Evolutionary conservation across 768 basidiomycete genomes (phyloP).

Genomic region (Xerocomellus intermedius): DNA sequence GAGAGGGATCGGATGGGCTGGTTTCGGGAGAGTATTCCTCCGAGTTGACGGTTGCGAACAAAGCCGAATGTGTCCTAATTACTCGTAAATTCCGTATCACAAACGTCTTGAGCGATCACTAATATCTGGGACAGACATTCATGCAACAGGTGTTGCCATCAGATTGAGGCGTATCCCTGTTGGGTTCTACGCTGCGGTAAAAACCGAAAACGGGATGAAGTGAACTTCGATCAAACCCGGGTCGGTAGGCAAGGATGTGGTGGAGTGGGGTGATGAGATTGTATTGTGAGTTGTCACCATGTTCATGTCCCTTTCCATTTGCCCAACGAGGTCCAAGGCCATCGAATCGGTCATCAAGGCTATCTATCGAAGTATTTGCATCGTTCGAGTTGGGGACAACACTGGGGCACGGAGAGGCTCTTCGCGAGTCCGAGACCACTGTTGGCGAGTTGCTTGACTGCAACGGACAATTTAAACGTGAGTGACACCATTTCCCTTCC

Average conservation of each 20-base stretch:
- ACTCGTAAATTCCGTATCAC: not conserved
- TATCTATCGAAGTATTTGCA: not conserved
- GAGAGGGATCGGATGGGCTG: not conserved
- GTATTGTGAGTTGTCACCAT: not conserved
- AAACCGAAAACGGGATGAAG: not conserved
- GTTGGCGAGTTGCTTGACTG: not conserved
- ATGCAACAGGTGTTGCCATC: not conserved
- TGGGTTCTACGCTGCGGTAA: not conserved
- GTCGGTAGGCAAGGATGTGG: not conserved
- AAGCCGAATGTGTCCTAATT: not conserved
- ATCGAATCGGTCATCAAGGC: not conserved
- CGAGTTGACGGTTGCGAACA: not conserved
- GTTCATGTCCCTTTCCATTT: not conserved
- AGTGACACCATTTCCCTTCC: not conserved
- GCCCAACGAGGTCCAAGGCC: not conserved
- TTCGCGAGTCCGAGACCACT: not conserved
- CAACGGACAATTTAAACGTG: not conserved
- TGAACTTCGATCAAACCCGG: not conserved
- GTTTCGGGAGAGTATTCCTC: too few species aligned
- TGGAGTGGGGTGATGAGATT: slow-evolving; percentile 1
- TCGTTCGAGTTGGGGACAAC: slow-evolving; percentile 5
- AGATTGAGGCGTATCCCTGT: not conserved
- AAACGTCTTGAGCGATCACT: not conserved
- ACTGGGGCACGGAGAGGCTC: slow-evolving; percentile 5
- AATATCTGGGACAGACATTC: not conserved